phyloP scores from a whole-genome alignment of 768 basidiomycete species.

The Mycena alexandri region DNA sequence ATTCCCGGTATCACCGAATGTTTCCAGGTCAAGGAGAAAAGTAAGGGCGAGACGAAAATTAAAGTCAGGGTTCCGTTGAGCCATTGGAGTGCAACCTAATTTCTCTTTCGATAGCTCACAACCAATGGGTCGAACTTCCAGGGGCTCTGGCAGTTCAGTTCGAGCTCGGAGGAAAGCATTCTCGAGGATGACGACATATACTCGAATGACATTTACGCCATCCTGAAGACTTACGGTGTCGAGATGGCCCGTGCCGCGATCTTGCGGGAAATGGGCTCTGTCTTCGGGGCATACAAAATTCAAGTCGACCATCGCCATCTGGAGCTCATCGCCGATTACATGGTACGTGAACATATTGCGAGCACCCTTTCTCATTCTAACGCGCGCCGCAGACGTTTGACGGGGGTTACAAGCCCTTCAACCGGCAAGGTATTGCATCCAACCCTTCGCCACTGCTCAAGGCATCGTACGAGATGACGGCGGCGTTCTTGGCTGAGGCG shows the following conservation, averaged over 20 bases:
- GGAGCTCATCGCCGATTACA: slow-evolving; percentile 98
- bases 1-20: slow-evolving; percentile 91
- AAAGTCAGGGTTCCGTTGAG: slow-evolving; percentile 55
- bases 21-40: slow-evolving; percentile 78
- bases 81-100: slow-evolving; percentile 15
- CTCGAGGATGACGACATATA: slow-evolving; percentile 86
- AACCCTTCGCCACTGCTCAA: slow-evolving; percentile 97
- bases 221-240: slow-evolving; percentile 93
- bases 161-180: slow-evolving; percentile 64
- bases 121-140: slow-evolving; percentile 95
- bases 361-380: slow-evolving; percentile 18
- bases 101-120: slow-evolving; percentile 64
- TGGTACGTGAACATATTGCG: slow-evolving; percentile 69
- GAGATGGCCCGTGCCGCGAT: slow-evolving; percentile 96
- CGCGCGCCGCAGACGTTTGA: slow-evolving; percentile 85
- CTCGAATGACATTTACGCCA: slow-evolving; percentile 95
- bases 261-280: slow-evolving; percentile 89
- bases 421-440: slow-evolving; percentile 92
- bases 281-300: slow-evolving; percentile 96
- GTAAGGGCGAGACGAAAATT: slow-evolving; percentile 61
- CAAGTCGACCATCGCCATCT: slow-evolving; percentile 94
- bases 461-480: slow-evolving; percentile 97
- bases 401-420: slow-evolving; percentile 98
- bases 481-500: slow-evolving; percentile 93
- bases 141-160: slow-evolving; percentile 87